Conservation (phyloP, 345 rosid genomes). For the Leavenworthia alabamica region DNA sequence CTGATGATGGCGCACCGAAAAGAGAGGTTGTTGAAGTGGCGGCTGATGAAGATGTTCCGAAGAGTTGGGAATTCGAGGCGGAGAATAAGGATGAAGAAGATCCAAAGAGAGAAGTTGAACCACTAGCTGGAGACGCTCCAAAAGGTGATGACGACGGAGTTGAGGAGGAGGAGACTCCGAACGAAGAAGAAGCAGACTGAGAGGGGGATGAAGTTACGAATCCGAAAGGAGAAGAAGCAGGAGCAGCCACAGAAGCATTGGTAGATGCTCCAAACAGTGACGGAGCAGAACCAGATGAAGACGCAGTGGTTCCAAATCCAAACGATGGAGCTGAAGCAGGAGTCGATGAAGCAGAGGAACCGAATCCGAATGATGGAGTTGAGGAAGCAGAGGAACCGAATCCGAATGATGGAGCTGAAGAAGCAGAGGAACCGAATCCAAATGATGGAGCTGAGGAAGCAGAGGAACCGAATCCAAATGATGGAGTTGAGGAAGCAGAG, state of each 20-base stretch:
- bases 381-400: slow-evolving; percentile 19
- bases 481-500: slow-evolving; percentile 25
- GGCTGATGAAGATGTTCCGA: slow-evolving; percentile 27
- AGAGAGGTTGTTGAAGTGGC: neutral
- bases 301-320: slow-evolving; percentile 14
- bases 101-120: slow-evolving; percentile 27
- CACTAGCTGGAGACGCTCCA: slow-evolving; percentile 24
- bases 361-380: slow-evolving; percentile 16
- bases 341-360: slow-evolving; percentile 22
- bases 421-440: slow-evolving; percentile 27
- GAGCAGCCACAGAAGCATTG: slow-evolving; percentile 15
- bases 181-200: slow-evolving; percentile 17
- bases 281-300: slow-evolving; percentile 27
- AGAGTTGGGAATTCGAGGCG: slow-evolving; percentile 25
- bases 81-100: slow-evolving; percentile 18
- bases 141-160: slow-evolving; percentile 16
- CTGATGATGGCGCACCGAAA: too few species aligned
- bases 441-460: neutral
- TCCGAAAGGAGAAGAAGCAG: slow-evolving; percentile 21
- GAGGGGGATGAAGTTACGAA: slow-evolving; percentile 24
- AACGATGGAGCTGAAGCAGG: slow-evolving; percentile 14
- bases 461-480: slow-evolving; percentile 30
- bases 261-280: slow-evolving; percentile 19
- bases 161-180: slow-evolving; percentile 24
- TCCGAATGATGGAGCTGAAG: slow-evolving; percentile 30